Evolutionary conservation across 495 filamentous ascomycete species (phyloP).

Genomic region (Penicillium parvum): DNA sequence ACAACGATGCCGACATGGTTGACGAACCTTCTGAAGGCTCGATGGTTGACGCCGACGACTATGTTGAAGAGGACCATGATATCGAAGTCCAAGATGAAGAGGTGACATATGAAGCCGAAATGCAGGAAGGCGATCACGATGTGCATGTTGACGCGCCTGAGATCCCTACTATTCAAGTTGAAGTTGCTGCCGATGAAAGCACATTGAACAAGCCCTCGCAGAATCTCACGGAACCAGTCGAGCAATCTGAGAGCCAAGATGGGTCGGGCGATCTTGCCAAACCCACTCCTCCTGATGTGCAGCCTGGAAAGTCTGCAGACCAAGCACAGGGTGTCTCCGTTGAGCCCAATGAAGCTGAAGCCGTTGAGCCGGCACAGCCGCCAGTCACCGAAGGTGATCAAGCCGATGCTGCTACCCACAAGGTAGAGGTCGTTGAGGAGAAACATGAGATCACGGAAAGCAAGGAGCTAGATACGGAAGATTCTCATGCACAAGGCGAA

Average conservation of each 20-base stretch:
- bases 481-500: constrained; percentile 2
- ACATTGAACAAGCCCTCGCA: constrained; percentile 13
- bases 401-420: background rate
- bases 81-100: constrained; percentile 35
- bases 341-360: background rate
- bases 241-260: background rate
- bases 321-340: constrained; percentile 2
- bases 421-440: constrained; percentile 16
- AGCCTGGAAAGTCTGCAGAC: background rate
- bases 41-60: constrained; percentile 37
- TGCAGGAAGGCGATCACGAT: constrained; percentile 43
- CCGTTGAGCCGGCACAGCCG: background rate
- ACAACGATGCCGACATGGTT: constrained; percentile 47
- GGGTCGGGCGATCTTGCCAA: background rate
- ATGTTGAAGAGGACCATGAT: constrained; percentile 28
- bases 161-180: constrained; percentile 27
- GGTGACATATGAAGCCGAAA: constrained; percentile 38
- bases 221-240: constrained; percentile 6
- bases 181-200: constrained; percentile 9
- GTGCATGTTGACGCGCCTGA: constrained; percentile 28
- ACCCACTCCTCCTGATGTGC: background rate
- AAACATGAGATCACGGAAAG: constrained; percentile 22
- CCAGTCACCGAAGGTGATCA: background rate
- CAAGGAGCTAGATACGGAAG: constrained; percentile 6
- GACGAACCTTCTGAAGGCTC: constrained; percentile 43